phyloP scores from a whole-genome alignment of 768 basidiomycete species.

The Phlebiopsis flavidoalba region DNA sequence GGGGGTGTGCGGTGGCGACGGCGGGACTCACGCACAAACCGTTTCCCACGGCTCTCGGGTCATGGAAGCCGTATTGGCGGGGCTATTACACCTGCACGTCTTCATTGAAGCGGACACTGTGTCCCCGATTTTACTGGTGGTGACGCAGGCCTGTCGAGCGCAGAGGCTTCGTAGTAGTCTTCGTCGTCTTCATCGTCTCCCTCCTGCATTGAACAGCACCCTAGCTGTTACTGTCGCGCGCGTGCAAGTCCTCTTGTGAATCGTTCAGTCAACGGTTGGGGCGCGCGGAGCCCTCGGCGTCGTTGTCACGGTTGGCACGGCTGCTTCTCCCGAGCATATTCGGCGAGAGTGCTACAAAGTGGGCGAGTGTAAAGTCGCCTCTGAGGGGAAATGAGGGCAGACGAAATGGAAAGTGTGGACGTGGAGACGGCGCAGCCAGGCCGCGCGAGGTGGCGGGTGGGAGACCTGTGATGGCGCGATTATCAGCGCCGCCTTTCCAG shows the following conservation, averaged over 20 bases:
- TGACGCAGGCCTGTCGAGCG: conserved; percentile 16
- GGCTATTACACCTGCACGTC: conserved; percentile 63
- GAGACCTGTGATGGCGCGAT: neutral
- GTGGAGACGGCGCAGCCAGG: neutral
- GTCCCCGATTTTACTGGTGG: conserved; percentile 26
- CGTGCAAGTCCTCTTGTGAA: conserved; percentile 37
- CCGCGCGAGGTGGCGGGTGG: neutral
- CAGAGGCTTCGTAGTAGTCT: conserved; percentile 25
- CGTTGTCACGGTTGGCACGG: conserved; percentile 13
- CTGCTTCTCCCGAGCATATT: conserved; percentile 21
- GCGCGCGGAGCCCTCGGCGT: conserved; percentile 36
- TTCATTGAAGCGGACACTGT: conserved; percentile 57
- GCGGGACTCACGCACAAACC: conserved; percentile 53
- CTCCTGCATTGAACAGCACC: conserved; percentile 45
- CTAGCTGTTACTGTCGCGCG: conserved; percentile 22
- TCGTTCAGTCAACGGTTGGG: conserved; percentile 56
- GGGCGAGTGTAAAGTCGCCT: neutral
- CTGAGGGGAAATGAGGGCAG: neutral
- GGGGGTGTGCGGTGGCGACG: neutral
- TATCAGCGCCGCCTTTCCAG: neutral
- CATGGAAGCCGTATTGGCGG: conserved; percentile 70
- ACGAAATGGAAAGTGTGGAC: neutral
- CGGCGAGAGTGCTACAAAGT: neutral
- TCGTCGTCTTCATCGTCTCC: conserved; percentile 47
- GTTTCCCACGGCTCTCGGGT: conserved; percentile 73